phyloP scores from a whole-genome alignment of 257 asterid species.

The Lantana camara region DNA sequence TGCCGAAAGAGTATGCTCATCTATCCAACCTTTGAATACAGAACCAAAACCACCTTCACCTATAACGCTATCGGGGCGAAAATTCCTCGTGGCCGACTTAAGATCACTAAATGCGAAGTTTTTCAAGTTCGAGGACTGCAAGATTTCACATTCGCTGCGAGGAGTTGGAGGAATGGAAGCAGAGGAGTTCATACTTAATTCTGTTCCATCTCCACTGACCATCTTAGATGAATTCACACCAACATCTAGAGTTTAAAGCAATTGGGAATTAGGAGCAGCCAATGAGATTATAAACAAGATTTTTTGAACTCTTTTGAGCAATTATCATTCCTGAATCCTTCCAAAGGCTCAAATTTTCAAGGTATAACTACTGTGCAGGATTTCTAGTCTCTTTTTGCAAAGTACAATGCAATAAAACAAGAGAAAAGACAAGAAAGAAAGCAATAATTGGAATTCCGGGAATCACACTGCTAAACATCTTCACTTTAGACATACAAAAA shows the following conservation, averaged over 20 bases:
- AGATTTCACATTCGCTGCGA: slow-evolving; percentile 59
- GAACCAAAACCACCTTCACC: slow-evolving; percentile 91
- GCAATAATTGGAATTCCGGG: background rate
- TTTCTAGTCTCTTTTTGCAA: too few species aligned
- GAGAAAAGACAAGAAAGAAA: background rate
- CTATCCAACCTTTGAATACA: slow-evolving; percentile 87
- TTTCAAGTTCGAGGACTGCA: slow-evolving; percentile 62
- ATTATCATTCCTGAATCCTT: background rate
- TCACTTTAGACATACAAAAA: too few species aligned
- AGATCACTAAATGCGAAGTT: slow-evolving; percentile 61
- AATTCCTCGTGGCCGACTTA: slow-evolving; percentile 74
- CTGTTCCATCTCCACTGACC: slow-evolving; percentile 48
- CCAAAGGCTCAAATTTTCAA: too few species aligned
- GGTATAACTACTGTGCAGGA: too few species aligned
- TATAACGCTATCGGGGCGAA: slow-evolving; percentile 75
- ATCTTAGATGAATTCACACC: slow-evolving; percentile 44
- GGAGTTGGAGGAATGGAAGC: slow-evolving; percentile 59
- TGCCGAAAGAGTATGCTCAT: slow-evolving; percentile 59
- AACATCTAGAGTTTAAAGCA: slow-evolving; percentile 12
- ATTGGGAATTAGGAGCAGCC: slow-evolving; percentile 22
- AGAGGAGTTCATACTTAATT: slow-evolving; percentile 46
- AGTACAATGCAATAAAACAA: too few species aligned
- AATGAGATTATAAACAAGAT: background rate
- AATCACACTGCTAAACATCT: background rate
- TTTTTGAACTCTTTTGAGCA: slow-evolving; percentile 15